phyloP scores from a whole-genome alignment of 2,329 filamentous ascomycete genomes.

The Colletotrichum sp. region DNA sequence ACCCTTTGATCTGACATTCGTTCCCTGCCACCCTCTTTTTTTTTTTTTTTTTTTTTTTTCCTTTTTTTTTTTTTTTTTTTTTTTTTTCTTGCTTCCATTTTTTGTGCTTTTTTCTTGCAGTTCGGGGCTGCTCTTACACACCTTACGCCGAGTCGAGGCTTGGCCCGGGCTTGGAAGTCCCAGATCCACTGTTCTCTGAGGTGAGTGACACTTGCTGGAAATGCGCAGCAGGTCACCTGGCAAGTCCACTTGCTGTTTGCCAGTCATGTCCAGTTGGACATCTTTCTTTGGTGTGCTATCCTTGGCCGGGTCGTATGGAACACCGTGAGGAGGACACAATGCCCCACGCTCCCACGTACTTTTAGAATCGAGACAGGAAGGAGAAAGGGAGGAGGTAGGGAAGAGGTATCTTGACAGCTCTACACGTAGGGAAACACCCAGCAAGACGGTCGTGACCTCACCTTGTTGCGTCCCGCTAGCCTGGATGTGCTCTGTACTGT shows the following conservation, averaged over 20 bases:
- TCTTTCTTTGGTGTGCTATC: neutral
- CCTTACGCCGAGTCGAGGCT: neutral
- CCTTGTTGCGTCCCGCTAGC: neutral
- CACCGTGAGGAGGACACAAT: neutral
- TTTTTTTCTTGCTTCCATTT: neutral
- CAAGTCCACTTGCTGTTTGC: neutral
- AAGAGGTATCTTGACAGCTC: neutral
- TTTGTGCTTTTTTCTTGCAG: neutral
- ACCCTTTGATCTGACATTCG: neutral
- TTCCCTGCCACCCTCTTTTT: slow-evolving; percentile 11
- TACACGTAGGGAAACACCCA: neutral
- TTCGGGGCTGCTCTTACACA: neutral
- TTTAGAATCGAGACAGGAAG: neutral
- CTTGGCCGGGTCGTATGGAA: neutral
- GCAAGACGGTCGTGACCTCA: neutral
- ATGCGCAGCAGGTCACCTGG: neutral
- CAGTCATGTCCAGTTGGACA: neutral
- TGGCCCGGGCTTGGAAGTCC: neutral
- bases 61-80: neutral
- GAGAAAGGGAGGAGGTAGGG: neutral
- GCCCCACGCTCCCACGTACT: neutral
- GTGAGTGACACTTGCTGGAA: neutral
- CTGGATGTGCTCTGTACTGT: neutral
- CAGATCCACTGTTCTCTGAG: neutral
- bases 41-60: neutral